Conservation (phyloP, 768 basidiomycete genomes). For the Macrocybe gigantea region DNA sequence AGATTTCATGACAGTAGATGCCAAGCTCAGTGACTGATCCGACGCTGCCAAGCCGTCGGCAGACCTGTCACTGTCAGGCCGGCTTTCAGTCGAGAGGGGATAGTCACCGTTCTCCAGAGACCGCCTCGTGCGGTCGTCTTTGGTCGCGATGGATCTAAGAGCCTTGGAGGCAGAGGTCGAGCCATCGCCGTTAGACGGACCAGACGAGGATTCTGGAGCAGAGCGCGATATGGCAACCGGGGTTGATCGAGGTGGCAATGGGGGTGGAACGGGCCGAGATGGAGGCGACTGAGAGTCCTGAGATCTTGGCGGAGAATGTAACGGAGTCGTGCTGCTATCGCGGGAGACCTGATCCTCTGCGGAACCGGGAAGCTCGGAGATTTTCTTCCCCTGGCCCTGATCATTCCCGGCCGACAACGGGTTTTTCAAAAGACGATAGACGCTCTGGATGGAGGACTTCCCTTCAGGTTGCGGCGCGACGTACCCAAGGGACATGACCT, state of each 20-base stretch:
- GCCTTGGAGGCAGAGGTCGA: constrained; percentile 38
- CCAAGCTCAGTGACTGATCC: background rate
- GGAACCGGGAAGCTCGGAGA: constrained; percentile 2
- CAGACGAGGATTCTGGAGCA: constrained; percentile 17
- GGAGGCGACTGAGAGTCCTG: constrained; percentile 28
- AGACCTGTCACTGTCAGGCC: background rate
- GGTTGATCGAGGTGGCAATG: constrained; percentile 42
- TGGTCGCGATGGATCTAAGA: constrained; percentile 50
- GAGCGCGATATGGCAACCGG: constrained; percentile 21
- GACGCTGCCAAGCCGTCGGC: background rate
- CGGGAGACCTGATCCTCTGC: background rate
- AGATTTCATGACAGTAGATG: background rate
- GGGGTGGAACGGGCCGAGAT: constrained; percentile 39
- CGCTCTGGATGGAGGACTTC: constrained; percentile 50
- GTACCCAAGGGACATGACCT: constrained; percentile 82
- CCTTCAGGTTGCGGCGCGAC: constrained; percentile 34
- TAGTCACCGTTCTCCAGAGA: constrained; percentile 6
- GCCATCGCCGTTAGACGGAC: constrained; percentile 6
- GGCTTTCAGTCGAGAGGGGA: background rate
- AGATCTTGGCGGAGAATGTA: constrained; percentile 2
- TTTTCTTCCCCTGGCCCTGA: constrained; percentile 8
- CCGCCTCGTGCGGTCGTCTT: constrained; percentile 29
- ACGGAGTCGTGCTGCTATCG: background rate
- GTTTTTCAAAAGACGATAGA: constrained; percentile 74
- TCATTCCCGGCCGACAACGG: constrained; percentile 24